A percentile compares a stretch with the other conserved stretches of the same genome.
Evolutionary conservation across 1,139 yeast genomes (phyloP).

Genomic region (Yamadazyma mexicana): DNA sequence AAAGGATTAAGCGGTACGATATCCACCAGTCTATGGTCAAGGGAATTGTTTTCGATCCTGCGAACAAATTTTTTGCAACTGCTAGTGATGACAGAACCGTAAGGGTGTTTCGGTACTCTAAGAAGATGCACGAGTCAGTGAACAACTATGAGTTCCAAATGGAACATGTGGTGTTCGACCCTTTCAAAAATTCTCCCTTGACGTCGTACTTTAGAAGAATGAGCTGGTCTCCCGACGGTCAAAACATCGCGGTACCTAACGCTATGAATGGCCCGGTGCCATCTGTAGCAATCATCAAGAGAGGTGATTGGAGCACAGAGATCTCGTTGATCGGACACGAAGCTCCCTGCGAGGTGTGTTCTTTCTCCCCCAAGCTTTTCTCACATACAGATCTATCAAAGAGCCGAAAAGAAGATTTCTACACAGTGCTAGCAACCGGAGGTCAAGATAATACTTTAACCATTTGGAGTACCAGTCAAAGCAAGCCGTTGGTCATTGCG

Average conservation of each 20-base stretch:
- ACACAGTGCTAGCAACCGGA: conserved; percentile 70
- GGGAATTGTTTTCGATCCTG: conserved; percentile 97
- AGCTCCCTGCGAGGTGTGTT: conserved; percentile 92
- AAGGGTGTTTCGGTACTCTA: conserved; percentile 80
- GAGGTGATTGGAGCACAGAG: conserved; percentile 93
- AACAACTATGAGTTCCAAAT: conserved; percentile 78
- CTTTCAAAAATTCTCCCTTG: conserved; percentile 85
- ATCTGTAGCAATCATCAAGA: conserved; percentile 79
- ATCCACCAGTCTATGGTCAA: conserved; percentile 94
- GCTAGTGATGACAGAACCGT: conserved; percentile 95
- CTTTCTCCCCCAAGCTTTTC: conserved; percentile 78
- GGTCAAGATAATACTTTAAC: conserved; percentile 78
- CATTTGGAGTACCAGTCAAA: conserved; percentile 64
- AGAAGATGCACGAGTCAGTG: conserved; percentile 52
- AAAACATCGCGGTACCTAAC: conserved; percentile 92
- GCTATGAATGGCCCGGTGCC: conserved; percentile 97
- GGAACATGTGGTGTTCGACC: conserved; percentile 79
- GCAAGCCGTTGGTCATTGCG: conserved; percentile 65
- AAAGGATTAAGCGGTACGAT: conserved; percentile 82
- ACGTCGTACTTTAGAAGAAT: conserved; percentile 89
- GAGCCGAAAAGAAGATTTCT: conserved; percentile 23
- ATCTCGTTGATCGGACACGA: conserved; percentile 92
- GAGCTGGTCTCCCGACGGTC: conserved; percentile 99
- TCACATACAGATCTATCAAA: conserved; percentile 23
- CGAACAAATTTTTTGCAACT: conserved; percentile 94